Conservation (phyloP, 345 rosid species). For the Bretschneidera sinensis region DNA sequence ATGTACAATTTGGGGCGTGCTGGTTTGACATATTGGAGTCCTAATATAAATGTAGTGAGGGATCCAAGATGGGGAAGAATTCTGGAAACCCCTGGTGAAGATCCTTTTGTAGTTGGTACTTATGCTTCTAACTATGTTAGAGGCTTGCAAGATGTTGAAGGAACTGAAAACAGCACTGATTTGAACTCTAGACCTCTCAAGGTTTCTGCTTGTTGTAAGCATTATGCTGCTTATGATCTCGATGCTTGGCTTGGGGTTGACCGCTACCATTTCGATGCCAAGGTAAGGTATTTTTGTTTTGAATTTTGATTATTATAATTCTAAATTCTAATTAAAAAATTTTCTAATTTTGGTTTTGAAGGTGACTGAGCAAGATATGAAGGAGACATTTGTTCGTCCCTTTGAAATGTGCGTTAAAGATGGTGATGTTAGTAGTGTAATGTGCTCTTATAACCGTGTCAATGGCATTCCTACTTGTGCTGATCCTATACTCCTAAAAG, state of each 20-base stretch:
- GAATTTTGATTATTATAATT: not conserved
- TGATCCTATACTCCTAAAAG: constrained; percentile 39
- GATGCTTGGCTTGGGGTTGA: constrained; percentile 45
- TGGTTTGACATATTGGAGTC: constrained; percentile 38
- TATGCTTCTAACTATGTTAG: constrained; percentile 41
- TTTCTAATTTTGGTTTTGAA: not conserved
- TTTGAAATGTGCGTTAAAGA: constrained; percentile 49
- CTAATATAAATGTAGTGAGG: constrained; percentile 39
- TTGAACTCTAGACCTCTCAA: constrained; percentile 26
- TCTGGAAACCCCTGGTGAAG: constrained; percentile 53
- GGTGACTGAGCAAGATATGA: constrained; percentile 50
- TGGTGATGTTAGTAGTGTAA: constrained; percentile 43
- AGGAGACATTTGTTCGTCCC: constrained; percentile 44
- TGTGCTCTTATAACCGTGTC: constrained; percentile 50
- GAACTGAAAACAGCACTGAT: too few species aligned
- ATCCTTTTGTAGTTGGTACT: constrained; percentile 37
- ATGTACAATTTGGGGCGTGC: constrained; percentile 37
- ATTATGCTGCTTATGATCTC: constrained; percentile 50
- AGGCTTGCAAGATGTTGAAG: constrained; percentile 43
- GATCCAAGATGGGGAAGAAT: constrained; percentile 56
- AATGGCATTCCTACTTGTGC: constrained; percentile 55
- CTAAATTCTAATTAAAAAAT: not conserved
- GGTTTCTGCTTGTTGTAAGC: constrained; percentile 53
- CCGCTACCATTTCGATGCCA: constrained; percentile 38
- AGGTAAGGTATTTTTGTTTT: constrained; percentile 21